Conservation (phyloP, 257 asterid species). For the Cinchona pubescens region DNA sequence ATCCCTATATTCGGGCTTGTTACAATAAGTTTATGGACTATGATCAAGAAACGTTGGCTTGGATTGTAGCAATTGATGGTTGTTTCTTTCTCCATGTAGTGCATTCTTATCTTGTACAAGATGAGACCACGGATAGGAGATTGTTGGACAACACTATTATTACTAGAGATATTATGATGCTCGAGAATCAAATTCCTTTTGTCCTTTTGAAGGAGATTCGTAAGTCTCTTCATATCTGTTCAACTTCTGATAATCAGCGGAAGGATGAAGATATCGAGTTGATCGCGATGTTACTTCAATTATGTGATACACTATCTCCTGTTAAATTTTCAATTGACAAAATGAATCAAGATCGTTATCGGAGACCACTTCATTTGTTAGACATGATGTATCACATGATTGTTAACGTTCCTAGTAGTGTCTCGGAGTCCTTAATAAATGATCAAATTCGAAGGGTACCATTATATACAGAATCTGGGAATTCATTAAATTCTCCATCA, state of each 20-base stretch:
- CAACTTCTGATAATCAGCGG: background rate
- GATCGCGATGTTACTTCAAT: constrained; percentile 3
- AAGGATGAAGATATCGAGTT: constrained; percentile 3
- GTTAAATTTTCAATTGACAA: constrained; percentile 17
- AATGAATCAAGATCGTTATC: background rate
- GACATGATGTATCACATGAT: constrained; percentile 38
- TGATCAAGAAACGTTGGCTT: constrained; percentile 37
- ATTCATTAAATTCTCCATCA: background rate
- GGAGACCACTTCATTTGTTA: constrained; percentile 29
- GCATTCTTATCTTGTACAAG: constrained; percentile 1
- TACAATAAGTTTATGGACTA: constrained; percentile 39
- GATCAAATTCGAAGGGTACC: constrained; percentile 1
- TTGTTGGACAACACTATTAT: constrained; percentile 21
- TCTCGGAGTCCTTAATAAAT: background rate
- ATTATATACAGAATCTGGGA: background rate
- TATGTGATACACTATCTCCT: constrained; percentile 34
- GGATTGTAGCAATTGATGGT: constrained; percentile 47
- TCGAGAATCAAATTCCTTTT: constrained; percentile 45
- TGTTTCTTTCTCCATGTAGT: constrained; percentile 31
- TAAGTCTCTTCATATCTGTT: background rate
- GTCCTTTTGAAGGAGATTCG: constrained; percentile 26
- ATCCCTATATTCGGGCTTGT: constrained; percentile 36
- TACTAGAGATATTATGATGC: constrained; percentile 37
- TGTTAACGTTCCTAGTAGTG: constrained; percentile 5
- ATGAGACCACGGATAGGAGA: constrained; percentile 5